phyloP scores from a whole-genome alignment of 805 yeast species.

The Wickerhamiella sorbophila region DNA sequence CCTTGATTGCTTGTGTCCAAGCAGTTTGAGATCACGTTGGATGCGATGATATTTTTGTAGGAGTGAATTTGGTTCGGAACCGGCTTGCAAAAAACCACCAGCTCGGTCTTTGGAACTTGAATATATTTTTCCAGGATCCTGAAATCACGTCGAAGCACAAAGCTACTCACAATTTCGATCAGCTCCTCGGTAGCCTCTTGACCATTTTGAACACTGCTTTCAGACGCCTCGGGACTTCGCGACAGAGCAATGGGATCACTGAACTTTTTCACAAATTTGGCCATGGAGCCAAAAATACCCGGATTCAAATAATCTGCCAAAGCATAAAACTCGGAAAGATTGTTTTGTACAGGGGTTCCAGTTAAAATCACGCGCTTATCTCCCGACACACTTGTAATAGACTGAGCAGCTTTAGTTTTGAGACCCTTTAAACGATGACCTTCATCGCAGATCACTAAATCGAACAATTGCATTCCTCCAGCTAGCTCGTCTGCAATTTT shows the following conservation, averaged over 20 bases:
- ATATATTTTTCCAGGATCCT: conserved; percentile 37
- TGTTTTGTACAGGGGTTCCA: conserved; percentile 93
- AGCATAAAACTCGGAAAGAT: conserved; percentile 66
- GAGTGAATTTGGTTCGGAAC: conserved; percentile 42
- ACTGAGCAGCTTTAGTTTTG: conserved; percentile 54
- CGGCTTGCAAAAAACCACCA: conserved; percentile 66
- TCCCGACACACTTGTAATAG: conserved; percentile 41
- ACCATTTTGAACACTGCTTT: conserved; percentile 39
- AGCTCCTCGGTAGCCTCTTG: conserved; percentile 48
- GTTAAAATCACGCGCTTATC: conserved; percentile 51
- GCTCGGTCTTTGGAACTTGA: conserved; percentile 62
- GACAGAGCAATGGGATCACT: conserved; percentile 60
- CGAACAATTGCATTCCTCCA: conserved; percentile 28
- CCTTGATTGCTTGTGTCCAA: conserved; percentile 20
- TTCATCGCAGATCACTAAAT: conserved; percentile 80
- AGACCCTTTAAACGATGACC: conserved; percentile 80
- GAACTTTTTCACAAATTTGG: conserved; percentile 33
- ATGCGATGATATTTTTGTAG: conserved; percentile 33
- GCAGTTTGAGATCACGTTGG: conserved; percentile 22
- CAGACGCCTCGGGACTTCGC: conserved; percentile 47
- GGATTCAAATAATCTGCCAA: conserved; percentile 78
- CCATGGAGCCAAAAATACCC: conserved; percentile 53
- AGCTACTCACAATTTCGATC: conserved; percentile 45
- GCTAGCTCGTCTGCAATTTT: conserved; percentile 18
- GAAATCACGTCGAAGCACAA: conserved; percentile 58